phyloP scores from a whole-genome alignment of 1,284 basidiomycete genomes.

The Pterula multifida region DNA sequence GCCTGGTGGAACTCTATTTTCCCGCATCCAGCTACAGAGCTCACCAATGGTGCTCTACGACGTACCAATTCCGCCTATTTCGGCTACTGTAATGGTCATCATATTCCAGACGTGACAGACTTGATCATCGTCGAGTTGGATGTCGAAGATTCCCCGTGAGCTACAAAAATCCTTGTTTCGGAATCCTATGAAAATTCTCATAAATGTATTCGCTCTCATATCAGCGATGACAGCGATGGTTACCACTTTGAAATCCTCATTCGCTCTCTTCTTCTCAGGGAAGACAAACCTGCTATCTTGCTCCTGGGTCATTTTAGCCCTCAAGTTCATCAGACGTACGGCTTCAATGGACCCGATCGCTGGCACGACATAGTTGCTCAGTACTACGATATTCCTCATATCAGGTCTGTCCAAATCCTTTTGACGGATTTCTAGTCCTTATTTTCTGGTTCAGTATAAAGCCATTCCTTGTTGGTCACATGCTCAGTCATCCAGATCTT shows the following conservation, averaged over 20 bases:
- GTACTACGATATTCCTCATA: slow-evolving; percentile 90
- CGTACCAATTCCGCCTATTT: slow-evolving; percentile 87
- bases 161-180: too few species aligned
- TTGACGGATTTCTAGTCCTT: slow-evolving; percentile 46
- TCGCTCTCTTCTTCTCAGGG: slow-evolving; percentile 78
- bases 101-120: slow-evolving; percentile 86
- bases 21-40: slow-evolving; percentile 87
- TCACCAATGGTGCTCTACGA: slow-evolving; percentile 90
- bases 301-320: slow-evolving; percentile 88
- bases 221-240: slow-evolving; percentile 28
- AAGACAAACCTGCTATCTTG: slow-evolving; percentile 81
- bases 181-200: neutral
- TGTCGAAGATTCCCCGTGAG: slow-evolving; percentile 75
- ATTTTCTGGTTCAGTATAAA: neutral
- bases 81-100: slow-evolving; percentile 82
- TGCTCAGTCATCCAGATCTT: slow-evolving; percentile 59
- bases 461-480: slow-evolving; percentile 35
- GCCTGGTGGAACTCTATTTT: slow-evolving; percentile 93
- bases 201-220: neutral
- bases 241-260: slow-evolving; percentile 85
- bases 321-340: slow-evolving; percentile 66
- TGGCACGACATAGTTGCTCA: slow-evolving; percentile 83
- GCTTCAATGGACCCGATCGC: slow-evolving; percentile 80
- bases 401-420: slow-evolving; percentile 51
- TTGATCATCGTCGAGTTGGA: slow-evolving; percentile 91